phyloP scores from a whole-genome alignment of 1,284 basidiomycete species.

The Naganishia cerealis region DNA sequence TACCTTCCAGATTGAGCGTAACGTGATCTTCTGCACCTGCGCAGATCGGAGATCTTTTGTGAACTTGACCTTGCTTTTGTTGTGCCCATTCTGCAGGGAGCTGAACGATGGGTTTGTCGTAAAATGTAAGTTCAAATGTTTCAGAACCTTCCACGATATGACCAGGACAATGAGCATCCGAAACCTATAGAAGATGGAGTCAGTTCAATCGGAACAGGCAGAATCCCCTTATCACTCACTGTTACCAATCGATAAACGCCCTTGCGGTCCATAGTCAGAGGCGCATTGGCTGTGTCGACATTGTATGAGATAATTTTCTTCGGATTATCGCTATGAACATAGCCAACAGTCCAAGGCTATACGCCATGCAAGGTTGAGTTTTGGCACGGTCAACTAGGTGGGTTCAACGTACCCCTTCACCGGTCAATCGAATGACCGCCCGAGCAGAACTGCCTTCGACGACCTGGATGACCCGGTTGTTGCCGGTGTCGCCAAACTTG shows the following conservation, averaged over 20 bases:
- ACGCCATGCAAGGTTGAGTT: neutral
- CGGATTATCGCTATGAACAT: constrained; percentile 62
- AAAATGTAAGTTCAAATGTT: constrained; percentile 71
- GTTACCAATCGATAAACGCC: constrained; percentile 75
- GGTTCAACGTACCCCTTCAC: constrained; percentile 67
- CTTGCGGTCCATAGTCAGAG: constrained; percentile 66
- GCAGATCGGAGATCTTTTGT: constrained; percentile 72
- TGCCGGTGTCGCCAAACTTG: constrained; percentile 68
- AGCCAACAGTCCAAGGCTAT: constrained; percentile 82
- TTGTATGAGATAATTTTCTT: constrained; percentile 57
- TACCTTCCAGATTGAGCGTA: constrained; percentile 74
- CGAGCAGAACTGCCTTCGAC: constrained; percentile 73
- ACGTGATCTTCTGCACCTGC: constrained; percentile 75
- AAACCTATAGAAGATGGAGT: constrained; percentile 59
- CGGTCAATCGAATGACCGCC: constrained; percentile 78
- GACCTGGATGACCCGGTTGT: constrained; percentile 64
- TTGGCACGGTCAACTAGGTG: neutral
- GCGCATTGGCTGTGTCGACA: constrained; percentile 67
- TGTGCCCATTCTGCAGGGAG: constrained; percentile 58
- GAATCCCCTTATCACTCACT: constrained; percentile 54
- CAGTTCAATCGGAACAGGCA: neutral
- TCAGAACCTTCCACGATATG: constrained; percentile 63
- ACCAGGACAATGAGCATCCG: constrained; percentile 82
- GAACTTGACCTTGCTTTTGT: constrained; percentile 64
- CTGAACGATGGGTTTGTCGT: constrained; percentile 63